Base-by-base conservation (phyloP, 345 rosid species). In the Ricinus communis region DNA sequence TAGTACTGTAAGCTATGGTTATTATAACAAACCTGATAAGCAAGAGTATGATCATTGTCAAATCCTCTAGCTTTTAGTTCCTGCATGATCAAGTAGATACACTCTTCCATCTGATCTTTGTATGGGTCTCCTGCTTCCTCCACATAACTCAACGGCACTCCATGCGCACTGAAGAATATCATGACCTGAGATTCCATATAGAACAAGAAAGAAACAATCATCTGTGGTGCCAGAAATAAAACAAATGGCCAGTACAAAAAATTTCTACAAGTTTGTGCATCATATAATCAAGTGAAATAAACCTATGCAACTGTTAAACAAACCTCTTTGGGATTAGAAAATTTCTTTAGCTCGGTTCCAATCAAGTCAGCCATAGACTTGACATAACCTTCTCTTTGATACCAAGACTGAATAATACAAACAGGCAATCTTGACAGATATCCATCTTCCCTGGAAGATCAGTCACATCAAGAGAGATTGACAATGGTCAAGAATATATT, bases 121-220 rank as follows among this genome's bases (percentile, higher is more conserved):
- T 92, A 92, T 0, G 99, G 97, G 68, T 92, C 94, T 80, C 98
- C 97, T 33, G 95, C 89, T 70, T 90, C 82, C 79, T 84, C 88
- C 62, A 92, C 93, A 49, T 95, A 95, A 67, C 92, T 92, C 67
- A 90, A 88, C 8, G 98, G 97, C 66, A 95, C 98, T 58, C 98
- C 98, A 81, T 95, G 99, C 19, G 97, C 99, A 79, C 97, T 95
- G 77, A 92, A 95, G 84, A 92, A 95, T 77, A 95, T 84, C 85
- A 90, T 84, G 40, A 80, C 97, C 97, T 95, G 72, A 58, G 71
- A 45, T 70, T 66, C 65, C 74, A 80, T 1, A 62, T 1, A 74
- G 59, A 66, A 27, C 13, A 46, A 46, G 40, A 43, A 71, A 56
- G 22, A 43, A 71, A 46, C 25, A 6, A 19, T 49, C 21, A 22